Evolutionary conservation across 345 rosid species (phyloP).

Genomic region (Corymbia maculata): DNA sequence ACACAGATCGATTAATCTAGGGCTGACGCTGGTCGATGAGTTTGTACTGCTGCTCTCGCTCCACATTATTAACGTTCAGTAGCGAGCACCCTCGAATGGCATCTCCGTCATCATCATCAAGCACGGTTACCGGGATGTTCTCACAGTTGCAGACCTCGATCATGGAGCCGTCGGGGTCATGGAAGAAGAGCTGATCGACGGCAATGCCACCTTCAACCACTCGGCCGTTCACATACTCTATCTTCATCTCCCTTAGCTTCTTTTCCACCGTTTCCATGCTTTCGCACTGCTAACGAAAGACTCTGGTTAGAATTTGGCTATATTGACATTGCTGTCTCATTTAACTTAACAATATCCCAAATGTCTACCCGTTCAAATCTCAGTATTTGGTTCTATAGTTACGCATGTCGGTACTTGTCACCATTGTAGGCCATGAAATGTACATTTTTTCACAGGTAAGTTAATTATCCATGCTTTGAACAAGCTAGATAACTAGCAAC

Average conservation of each 20-base stretch:
- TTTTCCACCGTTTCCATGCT: slow-evolving; percentile 40
- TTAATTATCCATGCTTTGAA: neutral
- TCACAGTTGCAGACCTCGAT: slow-evolving; percentile 60
- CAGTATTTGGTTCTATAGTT: too few relatives aligned
- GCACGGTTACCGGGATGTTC: slow-evolving; percentile 29
- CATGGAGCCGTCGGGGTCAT: slow-evolving; percentile 57
- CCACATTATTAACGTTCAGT: neutral
- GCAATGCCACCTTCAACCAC: slow-evolving; percentile 37
- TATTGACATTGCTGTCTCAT: neutral
- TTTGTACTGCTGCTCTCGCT: neutral
- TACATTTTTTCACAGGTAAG: neutral
- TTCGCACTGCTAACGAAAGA: slow-evolving; percentile 28
- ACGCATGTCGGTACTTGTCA: too few relatives aligned
- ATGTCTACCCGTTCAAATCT: neutral
- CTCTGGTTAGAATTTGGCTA: neutral
- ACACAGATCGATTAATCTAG: neutral
- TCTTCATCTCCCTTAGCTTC: slow-evolving; percentile 33
- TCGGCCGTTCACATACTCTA: slow-evolving; percentile 19
- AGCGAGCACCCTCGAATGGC: slow-evolving; percentile 8
- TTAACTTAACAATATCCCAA: neutral
- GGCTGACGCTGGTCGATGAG: neutral
- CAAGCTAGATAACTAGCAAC: neutral
- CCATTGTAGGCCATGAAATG: neutral
- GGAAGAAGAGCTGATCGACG: slow-evolving; percentile 54
- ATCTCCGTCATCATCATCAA: slow-evolving; percentile 6